Conservation (phyloP, 495 filamentous ascomycete species). For the Podospora australis region DNA sequence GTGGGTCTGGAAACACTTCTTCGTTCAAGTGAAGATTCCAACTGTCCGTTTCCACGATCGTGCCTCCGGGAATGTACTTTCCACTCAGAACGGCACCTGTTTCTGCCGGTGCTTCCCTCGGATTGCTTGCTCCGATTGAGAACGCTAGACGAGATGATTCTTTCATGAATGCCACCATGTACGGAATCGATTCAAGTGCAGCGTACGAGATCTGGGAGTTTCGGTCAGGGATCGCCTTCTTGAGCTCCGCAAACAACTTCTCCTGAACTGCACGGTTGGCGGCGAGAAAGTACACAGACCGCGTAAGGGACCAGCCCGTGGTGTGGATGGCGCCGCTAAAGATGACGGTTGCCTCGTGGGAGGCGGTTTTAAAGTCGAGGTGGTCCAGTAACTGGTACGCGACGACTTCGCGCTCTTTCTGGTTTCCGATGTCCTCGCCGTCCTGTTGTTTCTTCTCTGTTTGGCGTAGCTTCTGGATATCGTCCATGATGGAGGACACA, state of each 20-base stretch:
- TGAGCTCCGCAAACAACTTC: not conserved
- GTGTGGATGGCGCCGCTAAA: slow-evolving; percentile 1
- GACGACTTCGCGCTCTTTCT: not conserved
- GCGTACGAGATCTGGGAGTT: not conserved
- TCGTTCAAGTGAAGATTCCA: not conserved
- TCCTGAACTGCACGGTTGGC: not conserved
- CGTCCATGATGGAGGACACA: too few relatives aligned
- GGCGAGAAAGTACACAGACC: not conserved
- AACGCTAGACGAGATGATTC: not conserved
- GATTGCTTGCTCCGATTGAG: not conserved
- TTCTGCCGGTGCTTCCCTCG: not conserved
- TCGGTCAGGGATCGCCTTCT: not conserved
- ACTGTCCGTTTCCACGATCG: not conserved
- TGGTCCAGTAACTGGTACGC: not conserved
- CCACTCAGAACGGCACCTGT: not conserved
- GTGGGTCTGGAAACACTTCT: not conserved
- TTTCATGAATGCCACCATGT: not conserved
- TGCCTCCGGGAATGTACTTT: not conserved
- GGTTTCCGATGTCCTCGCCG: not conserved
- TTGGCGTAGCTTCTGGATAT: too few relatives aligned
- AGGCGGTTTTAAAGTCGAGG: not conserved
- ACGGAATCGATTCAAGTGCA: not conserved
- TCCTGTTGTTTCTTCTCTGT: not conserved
- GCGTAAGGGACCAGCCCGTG: not conserved
- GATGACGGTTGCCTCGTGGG: not conserved